Base-by-base conservation (phyloP, 2,329 filamentous ascomycete genomes). In the Ilyonectria sp. region DNA sequence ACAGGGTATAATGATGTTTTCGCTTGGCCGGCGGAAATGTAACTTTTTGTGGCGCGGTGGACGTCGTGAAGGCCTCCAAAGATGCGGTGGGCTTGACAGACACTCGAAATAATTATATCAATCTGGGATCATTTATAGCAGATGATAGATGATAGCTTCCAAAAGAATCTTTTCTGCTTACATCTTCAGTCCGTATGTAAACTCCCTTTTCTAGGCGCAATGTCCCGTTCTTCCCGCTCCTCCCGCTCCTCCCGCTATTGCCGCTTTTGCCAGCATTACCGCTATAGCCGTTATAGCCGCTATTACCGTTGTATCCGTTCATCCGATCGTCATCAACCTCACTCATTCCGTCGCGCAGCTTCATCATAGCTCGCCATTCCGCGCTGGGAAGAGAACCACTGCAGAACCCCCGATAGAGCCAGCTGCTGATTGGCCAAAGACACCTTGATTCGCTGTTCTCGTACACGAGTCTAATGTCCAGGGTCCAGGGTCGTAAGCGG, bases 401-500 rank as follows among this genome's bases (percentile, higher is more conserved):
- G 1, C 15, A 19, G 17, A 43, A 6, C 7, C 40, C n/a, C 11
- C 31, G 31, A 43, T 43, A 19, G 10, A 21, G 6, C 31, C 13
- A n/a, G 4, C n/a, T 19, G n/a, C 19, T 43, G 19, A 19, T 19
- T 54, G 29, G 17, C 23, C 46, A 9, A 17, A 2, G 4, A 4
- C 33, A 40, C 46, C 21, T 7, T 11, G 11, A 54, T 33, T 33
- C 8, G 7, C 31, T 8, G 40, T 9, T 17, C 40, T 43, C 15
- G 7, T 40, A 40, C 21, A 56, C 19, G 13, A 15, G 6, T 35
- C 35, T 23, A 23, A 75, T 74, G 73, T 66, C 73, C n/a, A 59
- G 44, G 8, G 17, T 56, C 11, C 71, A 68, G 54, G 75, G 74
- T 4, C 74, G 78, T 6, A 79, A 78, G 37, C 82, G 85, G 1